Evolutionary conservation across 1,284 basidiomycete species (phyloP), one percentile per base, ranked within the genome.

Genomic region (Microbotryum scabiosae): DNA sequence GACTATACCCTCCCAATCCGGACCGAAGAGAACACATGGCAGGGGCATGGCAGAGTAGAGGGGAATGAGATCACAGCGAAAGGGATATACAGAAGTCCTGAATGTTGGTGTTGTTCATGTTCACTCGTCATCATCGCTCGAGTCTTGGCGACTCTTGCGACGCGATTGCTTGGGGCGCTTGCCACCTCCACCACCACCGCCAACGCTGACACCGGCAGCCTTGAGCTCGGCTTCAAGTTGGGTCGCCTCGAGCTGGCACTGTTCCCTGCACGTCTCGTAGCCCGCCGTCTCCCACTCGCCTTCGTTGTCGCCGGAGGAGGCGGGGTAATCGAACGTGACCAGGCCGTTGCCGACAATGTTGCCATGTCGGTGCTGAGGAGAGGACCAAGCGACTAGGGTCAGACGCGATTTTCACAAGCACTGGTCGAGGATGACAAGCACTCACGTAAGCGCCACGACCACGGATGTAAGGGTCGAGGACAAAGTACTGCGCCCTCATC

Each of bases 401-500:
- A 41, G 12, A 41, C 10, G 16, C 16, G 14, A 41, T 18, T 18
- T 41, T 41, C 30, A 32, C 10, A 12, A 8, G 18, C 41, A 57
- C 30, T 7, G 51, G 26, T 28, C 3, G 23, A 36, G 20, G 25
- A 48, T 5, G 16, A 12, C 16, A 32, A 21, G 4, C 23, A 28
- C 23, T 16, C 5, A 28, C 18, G 63, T 73, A 73, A 9, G 70
- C 66, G 8, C 71, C 71, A 49, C 68, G 63, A 1, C 73, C 74
- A 8, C 75, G 71, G 14, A 67, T 65, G 63, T 69, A 73, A 3
- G 73, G 74, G 53, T 76, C 75, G 48, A 72, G 61, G 41, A 72
- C 72, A 55, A 70, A 72, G 56, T 74, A 75, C 8, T 74, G 73
- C 0, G 73, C 65, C 18, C 75, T 71, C 52, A 76, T 67, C 59